Evolutionary conservation across 805 yeast genomes (phyloP), one percentile per base, ranked within the genome.

Genomic region (Maudiozyma turicensis): DNA sequence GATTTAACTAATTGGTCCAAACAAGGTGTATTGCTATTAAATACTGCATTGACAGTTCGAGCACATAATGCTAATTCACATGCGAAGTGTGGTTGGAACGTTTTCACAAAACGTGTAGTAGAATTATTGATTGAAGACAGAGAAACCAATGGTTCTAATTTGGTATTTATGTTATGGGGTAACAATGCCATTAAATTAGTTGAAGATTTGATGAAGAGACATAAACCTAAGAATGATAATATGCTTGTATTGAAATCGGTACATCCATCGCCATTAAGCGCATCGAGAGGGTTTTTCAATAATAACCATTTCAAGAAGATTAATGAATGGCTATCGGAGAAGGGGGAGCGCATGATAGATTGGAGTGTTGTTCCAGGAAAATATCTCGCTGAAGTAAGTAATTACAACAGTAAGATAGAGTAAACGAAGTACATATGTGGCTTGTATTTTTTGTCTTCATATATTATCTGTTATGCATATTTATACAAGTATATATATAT

Each of bases 11-110:
- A 76, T 44, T 93, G 99, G 99, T 86, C 97, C 1, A 56, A 74
- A 37, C 83, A 83, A 55, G 99, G 99, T 4, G 96, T 93, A 2
- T 69, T 93, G 29, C 68, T 93, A 72, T 74, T 93, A 42, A 93
- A 93, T 69, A 82, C 98, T 0, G 81, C 91, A 46, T 70, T 93
- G 1, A 93, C 98, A 0, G 99, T 93, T 0, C 82, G 83, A 51
- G 96, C 96, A 0, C 97, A 91, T 61, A 80, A 82, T 59, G 95
- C 99, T 9, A 88, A 89, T 59, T 88, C 97, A 10, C 99, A 93
- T 62, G 80, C 96, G 0, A 79, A 81, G 34, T 73, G 74, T 56
- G 99, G 99, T 0, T 93, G 99, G 99, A 97, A 90, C 59, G 71
- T 70, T 35, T 89, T 93, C 63, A 93, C 99, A 0, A 86, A 79